These are phyloP conservation scores for Cladosporium oxysporum DNA, from an alignment of 2,329 filamentous ascomycete species.

Conservation along the genomic window DNA sequence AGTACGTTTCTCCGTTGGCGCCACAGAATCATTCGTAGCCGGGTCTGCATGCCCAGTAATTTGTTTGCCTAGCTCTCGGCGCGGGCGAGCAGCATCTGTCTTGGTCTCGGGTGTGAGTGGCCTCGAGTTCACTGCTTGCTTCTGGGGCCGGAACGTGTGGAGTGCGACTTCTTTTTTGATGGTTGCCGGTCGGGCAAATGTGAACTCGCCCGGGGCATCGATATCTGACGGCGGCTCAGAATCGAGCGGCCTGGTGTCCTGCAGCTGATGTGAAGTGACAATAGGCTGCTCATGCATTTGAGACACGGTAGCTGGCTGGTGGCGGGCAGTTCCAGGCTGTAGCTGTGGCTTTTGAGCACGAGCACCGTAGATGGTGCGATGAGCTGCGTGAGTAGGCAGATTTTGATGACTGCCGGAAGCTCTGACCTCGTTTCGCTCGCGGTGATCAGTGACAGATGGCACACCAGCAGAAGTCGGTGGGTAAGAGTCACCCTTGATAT, in stretches of 20 bases:
- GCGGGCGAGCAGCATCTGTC: neutral
- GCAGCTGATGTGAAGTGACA: neutral
- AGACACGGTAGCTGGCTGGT: neutral
- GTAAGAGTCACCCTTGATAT: constrained; percentile 27
- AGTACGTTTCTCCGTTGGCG: neutral
- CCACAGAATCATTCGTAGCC: neutral
- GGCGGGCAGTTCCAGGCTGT: neutral
- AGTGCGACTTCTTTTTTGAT: constrained; percentile 5
- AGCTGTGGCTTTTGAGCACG: neutral
- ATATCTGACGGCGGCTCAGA: neutral
- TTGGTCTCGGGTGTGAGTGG: constrained; percentile 1
- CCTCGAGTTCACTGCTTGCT: constrained; percentile 1
- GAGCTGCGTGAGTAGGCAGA: neutral
- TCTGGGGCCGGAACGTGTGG: neutral
- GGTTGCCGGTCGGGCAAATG: neutral
- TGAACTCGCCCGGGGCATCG: neutral
- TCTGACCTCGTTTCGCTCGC: neutral
- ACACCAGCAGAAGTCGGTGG: constrained; percentile 24
- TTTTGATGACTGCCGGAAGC: neutral
- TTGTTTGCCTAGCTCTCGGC: neutral
- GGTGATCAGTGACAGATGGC: constrained; percentile 9
- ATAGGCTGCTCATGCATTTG: neutral
- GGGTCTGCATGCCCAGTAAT: neutral
- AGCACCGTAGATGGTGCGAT: neutral
- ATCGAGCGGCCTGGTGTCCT: neutral